These are phyloP conservation scores for Rosa multiflora DNA, from an alignment of 306 rosid species.

Conservation along the genomic window DNA sequence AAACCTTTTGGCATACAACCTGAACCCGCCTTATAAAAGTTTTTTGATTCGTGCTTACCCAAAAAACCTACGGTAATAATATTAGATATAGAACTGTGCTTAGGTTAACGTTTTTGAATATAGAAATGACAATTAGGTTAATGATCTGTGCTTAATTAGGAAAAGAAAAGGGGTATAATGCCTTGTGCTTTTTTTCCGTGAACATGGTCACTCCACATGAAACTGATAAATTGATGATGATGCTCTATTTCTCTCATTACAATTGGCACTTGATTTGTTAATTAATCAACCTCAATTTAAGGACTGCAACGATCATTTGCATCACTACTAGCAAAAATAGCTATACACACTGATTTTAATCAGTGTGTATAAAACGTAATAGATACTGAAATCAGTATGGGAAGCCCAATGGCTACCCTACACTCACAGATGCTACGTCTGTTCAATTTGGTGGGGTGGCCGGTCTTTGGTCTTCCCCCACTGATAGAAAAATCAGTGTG, in stretches of 20 bases:
- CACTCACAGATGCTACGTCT: too few relatives aligned
- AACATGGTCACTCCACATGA: constrained; percentile 9
- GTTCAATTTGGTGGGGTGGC: too few relatives aligned
- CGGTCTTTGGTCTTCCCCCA: too few relatives aligned
- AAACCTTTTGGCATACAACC: background rate
- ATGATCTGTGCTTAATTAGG: background rate
- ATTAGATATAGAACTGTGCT: background rate
- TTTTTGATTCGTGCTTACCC: constrained; percentile 10
- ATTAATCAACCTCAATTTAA: background rate
- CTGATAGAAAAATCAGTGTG: too few relatives aligned
- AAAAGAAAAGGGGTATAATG: background rate
- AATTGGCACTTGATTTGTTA: background rate
- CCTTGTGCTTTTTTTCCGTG: background rate
- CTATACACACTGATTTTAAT: too few relatives aligned
- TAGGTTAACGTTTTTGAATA: background rate
- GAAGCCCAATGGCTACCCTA: too few relatives aligned
- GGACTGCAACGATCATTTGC: background rate
- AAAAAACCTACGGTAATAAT: background rate
- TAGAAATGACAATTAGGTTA: background rate
- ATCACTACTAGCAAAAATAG: too few relatives aligned
- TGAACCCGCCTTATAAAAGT: background rate
- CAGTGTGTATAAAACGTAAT: too few relatives aligned
- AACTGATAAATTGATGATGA: background rate
- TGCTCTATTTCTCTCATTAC: background rate
- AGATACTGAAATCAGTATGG: too few relatives aligned